Conservation (phyloP, 768 basidiomycete species). For the Tephrocybe sp. region DNA sequence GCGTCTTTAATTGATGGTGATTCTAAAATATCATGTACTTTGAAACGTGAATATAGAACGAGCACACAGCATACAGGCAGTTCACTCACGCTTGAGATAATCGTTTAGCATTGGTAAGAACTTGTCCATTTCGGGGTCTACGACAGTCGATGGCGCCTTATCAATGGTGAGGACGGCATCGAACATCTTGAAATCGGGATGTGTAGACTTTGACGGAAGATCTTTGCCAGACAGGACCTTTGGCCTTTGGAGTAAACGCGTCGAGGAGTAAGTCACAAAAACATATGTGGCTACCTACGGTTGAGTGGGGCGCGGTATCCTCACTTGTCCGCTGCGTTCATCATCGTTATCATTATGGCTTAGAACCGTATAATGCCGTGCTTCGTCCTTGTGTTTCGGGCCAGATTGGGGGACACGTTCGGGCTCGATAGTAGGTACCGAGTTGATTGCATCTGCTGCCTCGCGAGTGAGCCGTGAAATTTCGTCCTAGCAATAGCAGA, state of each 20-base stretch:
- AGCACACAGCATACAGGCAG: neutral
- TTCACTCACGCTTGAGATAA: constrained; percentile 59
- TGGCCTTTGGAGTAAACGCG: constrained; percentile 38
- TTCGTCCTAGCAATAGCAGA: constrained; percentile 43
- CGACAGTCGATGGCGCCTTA: constrained; percentile 22
- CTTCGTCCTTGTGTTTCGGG: constrained; percentile 32
- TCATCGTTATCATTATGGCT: constrained; percentile 25
- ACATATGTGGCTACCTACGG: constrained; percentile 32
- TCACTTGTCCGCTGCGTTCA: constrained; percentile 24
- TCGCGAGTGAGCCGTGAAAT: constrained; percentile 54
- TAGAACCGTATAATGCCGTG: constrained; percentile 54
- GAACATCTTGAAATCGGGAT: constrained; percentile 62
- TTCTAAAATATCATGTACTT: constrained; percentile 32
- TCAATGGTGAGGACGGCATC: constrained; percentile 60
- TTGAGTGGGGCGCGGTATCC: constrained; percentile 28
- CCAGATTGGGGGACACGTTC: constrained; percentile 18
- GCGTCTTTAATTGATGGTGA: constrained; percentile 9
- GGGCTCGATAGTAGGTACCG: constrained; percentile 8
- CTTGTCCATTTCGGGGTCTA: constrained; percentile 70
- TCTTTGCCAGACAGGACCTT: constrained; percentile 57
- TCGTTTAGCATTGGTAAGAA: constrained; percentile 78
- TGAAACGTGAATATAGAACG: neutral
- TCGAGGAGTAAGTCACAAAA: neutral
- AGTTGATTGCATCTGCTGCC: constrained; percentile 22
- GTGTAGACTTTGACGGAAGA: constrained; percentile 25